Conservation (phyloP, 2,329 filamentous ascomycete genomes). For the Aureobasidium sp. region DNA sequence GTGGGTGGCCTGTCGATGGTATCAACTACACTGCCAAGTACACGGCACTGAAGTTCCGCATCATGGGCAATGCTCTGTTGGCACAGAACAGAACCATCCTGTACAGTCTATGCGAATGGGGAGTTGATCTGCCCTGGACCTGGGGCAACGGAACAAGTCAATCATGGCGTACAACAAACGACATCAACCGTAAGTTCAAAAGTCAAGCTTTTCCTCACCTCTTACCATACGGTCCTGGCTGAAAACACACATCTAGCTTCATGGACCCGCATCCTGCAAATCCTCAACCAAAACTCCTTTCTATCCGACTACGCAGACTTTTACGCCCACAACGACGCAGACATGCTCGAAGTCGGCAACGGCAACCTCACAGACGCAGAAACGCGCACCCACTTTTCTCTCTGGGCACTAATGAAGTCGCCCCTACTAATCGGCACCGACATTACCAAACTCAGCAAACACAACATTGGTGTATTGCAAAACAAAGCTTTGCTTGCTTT, state of each 20-base stretch:
- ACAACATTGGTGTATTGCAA: slow-evolving; percentile 30
- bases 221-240: too few species aligned
- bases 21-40: slow-evolving; percentile 41
- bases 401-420: slow-evolving; percentile 49
- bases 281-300: slow-evolving; percentile 46
- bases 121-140: slow-evolving; percentile 32
- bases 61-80: slow-evolving; percentile 44
- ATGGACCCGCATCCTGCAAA: slow-evolving; percentile 47
- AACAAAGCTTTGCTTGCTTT: slow-evolving; percentile 42
- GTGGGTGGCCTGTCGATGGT: slow-evolving; percentile 34
- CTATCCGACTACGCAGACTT: slow-evolving; percentile 38
- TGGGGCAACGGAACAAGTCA: slow-evolving; percentile 47
- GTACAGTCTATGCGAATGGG: slow-evolving; percentile 33
- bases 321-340: slow-evolving; percentile 47
- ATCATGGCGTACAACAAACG: slow-evolving; percentile 41
- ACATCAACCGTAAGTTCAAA: slow-evolving; percentile 33
- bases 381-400: slow-evolving; percentile 47
- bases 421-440: slow-evolving; percentile 46
- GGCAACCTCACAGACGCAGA: slow-evolving; percentile 40
- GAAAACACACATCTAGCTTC: slow-evolving; percentile 31
- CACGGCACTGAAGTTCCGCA: slow-evolving; percentile 42
- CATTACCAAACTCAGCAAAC: slow-evolving; percentile 33
- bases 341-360: slow-evolving; percentile 49
- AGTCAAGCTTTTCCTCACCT: too few species aligned
- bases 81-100: slow-evolving; percentile 39